Base-by-base conservation (phyloP, 257 asterid species). In the Lithospermum erythrorhizon region DNA sequence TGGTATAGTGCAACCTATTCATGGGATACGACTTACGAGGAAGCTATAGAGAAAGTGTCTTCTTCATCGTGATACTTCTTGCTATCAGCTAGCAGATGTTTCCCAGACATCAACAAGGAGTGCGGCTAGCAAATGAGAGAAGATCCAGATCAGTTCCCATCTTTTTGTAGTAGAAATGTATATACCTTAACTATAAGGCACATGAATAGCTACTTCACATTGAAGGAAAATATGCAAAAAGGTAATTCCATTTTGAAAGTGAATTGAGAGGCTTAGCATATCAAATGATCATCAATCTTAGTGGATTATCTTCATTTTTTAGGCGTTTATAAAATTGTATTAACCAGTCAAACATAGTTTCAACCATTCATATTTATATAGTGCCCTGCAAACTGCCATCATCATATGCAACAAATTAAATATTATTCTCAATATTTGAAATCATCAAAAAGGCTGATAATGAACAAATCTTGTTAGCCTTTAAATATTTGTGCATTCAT, bases 41-140 rank as follows among this genome's bases (percentile, higher is more conserved):
- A 84, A 66, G 94, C 94, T 80, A 87, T 53, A 35, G 94, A 87
- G 75, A 76, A 76, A 77, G 79, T 84, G 73, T 87, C 96, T 56
- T 87, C 91, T 63, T 87, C 89, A 21, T 79, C 87, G 27, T 71
- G 70, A 73, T 70, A 74, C 57, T 52, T 74, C 64, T 72, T 75
- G 60, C 56, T 78, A 60, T 59, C 62, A 61, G 81, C 62, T 67
- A 63, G 73, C 65, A 30, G 64, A 67, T 72, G 73, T 74, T 79
- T 76, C 77, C 71, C 73, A 57, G 82, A 73, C 59, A 65, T 49
- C 49, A 56, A 52, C 72, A 82, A 79, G 58, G 82, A 68, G 72
- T 51, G 69, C 53, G 76, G 53, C 95, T 87, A 65, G 69, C 35
- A 71, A 69, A 65, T 21, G 17, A 62, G 53, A 66, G 63, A 74